Evolutionary conservation across 129 eudicot genomes (phyloP), one percentile per base, ranked within the genome.

Genomic region (Artemisia annua): DNA sequence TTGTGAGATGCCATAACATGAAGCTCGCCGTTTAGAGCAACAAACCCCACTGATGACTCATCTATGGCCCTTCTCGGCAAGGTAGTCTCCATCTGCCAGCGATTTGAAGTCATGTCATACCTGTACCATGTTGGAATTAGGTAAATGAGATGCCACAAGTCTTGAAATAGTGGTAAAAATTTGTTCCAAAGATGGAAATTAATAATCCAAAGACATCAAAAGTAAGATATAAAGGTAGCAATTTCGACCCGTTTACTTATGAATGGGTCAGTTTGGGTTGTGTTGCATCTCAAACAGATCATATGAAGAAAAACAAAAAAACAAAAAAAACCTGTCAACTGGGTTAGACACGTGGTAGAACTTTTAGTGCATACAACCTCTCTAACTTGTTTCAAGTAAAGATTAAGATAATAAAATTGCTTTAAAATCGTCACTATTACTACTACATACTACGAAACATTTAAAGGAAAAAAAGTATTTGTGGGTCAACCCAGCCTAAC

Each of bases 41-140:
- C 82, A 49, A 87, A 90, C 44, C 96, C 97, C 59, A 87, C 78
- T 46, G 97, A 70, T 52, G 86, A 78, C 54, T 84, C 87, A 66
- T 86, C 88, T 1, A 64, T 46, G 16, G 83, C 75, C 83, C 83
- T 86, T 76, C 85, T 90, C 1, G 97, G 98, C 50, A 93, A 69
- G 24, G 77, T 83, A 30, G 96, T 85, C 78, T 87, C 98, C 82
- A 84, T 90, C 82, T 68, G 67, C 98, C 98, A 93, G 24, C 81
- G 72, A 53, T 93, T 93, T 65, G 87, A 81, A 69, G 72, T 66
- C 85, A 82, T 82, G 80, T 87, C 86, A 77, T 93, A 93, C 90
- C 98, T 93, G 83, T 50, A 43, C 56, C n/a, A 22, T 32, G 49
- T 44, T 22, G 5, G 14, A 70, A 71, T 35, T 28, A 67, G 32